Percentiles rank a stretch among this genome's conserved stretches.
Conservation (phyloP, 345 rosid genomes). For the Citrus inodora region DNA sequence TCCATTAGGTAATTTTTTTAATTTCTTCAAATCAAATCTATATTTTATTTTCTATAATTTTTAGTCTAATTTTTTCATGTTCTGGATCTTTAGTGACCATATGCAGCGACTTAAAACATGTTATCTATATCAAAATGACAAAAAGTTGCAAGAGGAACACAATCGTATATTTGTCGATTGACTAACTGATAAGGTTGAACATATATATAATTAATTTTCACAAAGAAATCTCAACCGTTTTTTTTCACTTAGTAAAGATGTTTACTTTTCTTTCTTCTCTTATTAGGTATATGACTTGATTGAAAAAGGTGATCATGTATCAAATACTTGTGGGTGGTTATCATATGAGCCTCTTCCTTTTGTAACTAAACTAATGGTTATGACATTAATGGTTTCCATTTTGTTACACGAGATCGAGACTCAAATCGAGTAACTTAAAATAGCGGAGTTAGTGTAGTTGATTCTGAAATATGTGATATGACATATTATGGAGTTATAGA, state of each 20-base stretch:
- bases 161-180: background rate
- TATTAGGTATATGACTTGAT: background rate
- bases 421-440: background rate
- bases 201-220: too few species aligned
- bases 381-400: background rate
- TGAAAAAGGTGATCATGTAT: background rate
- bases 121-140: too few species aligned
- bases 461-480: background rate
- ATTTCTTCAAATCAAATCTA: too few species aligned
- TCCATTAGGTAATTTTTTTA: too few species aligned
- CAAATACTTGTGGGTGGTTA: background rate
- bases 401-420: too few species aligned
- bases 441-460: background rate
- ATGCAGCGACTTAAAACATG: background rate
- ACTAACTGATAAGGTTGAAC: background rate
- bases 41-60: too few species aligned
- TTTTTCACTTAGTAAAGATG: too few species aligned
- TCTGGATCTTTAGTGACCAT: too few species aligned
- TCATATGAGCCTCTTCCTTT: background rate
- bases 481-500: background rate
- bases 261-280: background rate
- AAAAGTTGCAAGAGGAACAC: background rate
- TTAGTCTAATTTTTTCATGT: too few species aligned
- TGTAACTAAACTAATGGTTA: too few species aligned
- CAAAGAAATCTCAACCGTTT: too few species aligned